Evolutionary conservation across 2,329 filamentous ascomycete species (phyloP).

Genomic region (Hymenoscyphus albidus): DNA sequence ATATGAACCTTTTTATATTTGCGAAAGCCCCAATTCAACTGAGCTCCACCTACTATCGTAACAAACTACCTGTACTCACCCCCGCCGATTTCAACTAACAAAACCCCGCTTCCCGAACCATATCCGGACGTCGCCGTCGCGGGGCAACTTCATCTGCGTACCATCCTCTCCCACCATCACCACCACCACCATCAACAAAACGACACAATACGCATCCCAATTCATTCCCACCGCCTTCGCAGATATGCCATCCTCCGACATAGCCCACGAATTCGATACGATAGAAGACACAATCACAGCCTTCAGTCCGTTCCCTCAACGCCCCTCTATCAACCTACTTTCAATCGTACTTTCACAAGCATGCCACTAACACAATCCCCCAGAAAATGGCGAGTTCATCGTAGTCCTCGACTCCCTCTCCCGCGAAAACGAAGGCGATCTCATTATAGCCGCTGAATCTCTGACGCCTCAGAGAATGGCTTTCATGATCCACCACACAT

Average conservation of each 20-base stretch:
- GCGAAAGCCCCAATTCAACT: neutral
- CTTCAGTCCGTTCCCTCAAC: constrained; percentile 51
- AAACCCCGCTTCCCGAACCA: constrained; percentile 11
- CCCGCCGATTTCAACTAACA: neutral
- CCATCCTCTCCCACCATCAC: constrained; percentile 1
- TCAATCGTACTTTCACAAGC: neutral
- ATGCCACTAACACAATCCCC: constrained; percentile 15
- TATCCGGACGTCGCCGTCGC: constrained; percentile 17
- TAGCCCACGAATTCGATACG: constrained; percentile 51
- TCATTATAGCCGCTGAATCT: constrained; percentile 86
- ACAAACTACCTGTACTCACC: too few relatives aligned
- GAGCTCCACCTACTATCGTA: neutral
- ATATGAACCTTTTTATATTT: neutral
- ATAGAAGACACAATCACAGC: constrained; percentile 62
- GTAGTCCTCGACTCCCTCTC: constrained; percentile 88
- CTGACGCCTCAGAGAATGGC: constrained; percentile 88
- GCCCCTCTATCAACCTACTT: neutral
- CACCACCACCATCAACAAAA: neutral
- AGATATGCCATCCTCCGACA: constrained; percentile 31
- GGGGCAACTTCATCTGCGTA: constrained; percentile 13
- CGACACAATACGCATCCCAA: neutral
- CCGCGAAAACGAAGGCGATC: constrained; percentile 96
- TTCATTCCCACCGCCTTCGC: neutral
- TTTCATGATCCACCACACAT: constrained; percentile 89
- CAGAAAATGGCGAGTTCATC: constrained; percentile 83